Base-by-base conservation (phyloP, 164 flowering plant species). In the Macadamia integrifolia region DNA sequence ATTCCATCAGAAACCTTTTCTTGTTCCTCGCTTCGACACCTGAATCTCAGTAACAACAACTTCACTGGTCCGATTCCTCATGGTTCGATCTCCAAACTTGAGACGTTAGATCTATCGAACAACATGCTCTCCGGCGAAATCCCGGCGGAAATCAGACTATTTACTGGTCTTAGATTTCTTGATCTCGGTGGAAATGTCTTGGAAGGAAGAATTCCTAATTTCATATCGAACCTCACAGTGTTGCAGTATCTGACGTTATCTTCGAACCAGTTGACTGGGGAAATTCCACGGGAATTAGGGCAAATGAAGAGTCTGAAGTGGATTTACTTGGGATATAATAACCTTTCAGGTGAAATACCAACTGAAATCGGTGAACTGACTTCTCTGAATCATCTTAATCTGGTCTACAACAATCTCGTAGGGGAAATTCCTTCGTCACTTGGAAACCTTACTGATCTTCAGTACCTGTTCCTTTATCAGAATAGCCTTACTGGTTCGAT, bases 241-340 rank as follows among this genome's bases (percentile, higher is more conserved):
- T 61, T 91, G 65, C 69, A 86, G 68, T 56, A 68, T 75, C 70
- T 91, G 28, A 87, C 92, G 1, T 65, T 88, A 71, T 83, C 93
- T 43, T 83, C 88, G 0, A 88, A 91, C 74, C 84, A 83, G 68
- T 70, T 93, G 12, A 64, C 60, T 0, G 97, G 97, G 0, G 78
- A 74, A 62, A 84, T 93, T 73, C 88, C 92, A 9, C 40, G 55
- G 0, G 85, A 74, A 30, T 4, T 89, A 35, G 85, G 88, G 62
- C 73, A 14, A 7, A 71, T 93, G 84, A 82, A 57, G 76, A 84
- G 63, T 18, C 67, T 91, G 82, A 83, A 75, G 66, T 88, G 80
- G 88, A 80, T 92, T 64, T 91, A 90, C 79, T 68, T 93, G 35
- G 98, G 97, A 4, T 90, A 91, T 74, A 91, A 91, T 78, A 87